A percentile compares a stretch with the other conserved stretches of the same genome.
These are phyloP conservation scores for Auxenochlorella protothecoides DNA, from an alignment of 139 green algal genomes.

Conservation along the genomic window DNA sequence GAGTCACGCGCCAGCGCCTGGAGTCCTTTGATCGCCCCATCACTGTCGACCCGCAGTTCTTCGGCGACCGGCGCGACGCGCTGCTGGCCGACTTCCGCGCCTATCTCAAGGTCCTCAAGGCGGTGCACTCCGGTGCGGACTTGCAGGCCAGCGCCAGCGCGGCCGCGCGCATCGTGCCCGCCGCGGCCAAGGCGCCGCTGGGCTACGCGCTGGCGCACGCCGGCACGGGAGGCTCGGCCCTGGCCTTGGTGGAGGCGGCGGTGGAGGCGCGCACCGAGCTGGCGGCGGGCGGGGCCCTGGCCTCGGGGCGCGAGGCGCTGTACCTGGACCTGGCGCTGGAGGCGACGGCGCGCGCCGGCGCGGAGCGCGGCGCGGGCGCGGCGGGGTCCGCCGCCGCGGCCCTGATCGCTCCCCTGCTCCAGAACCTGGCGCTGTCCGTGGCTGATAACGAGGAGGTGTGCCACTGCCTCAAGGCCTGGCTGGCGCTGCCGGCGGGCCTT, in stretches of 20 bases:
- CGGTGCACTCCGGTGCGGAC: slow-evolving; percentile 76
- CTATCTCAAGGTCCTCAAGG: slow-evolving; percentile 93
- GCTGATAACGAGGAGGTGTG: slow-evolving; percentile 94
- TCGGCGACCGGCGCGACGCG: slow-evolving; percentile 63
- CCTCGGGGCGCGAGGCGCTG: slow-evolving; percentile 63
- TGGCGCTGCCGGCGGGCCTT: slow-evolving; percentile 53
- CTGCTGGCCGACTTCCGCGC: slow-evolving; percentile 86
- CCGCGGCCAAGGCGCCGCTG: slow-evolving; percentile 58
- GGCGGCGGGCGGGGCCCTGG: neutral
- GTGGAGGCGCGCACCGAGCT: slow-evolving; percentile 87
- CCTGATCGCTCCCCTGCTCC: slow-evolving; percentile 81
- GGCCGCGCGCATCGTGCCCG: slow-evolving; percentile 39
- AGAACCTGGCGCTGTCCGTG: slow-evolving; percentile 88
- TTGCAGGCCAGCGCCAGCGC: slow-evolving; percentile 50
- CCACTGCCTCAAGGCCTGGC: slow-evolving; percentile 90
- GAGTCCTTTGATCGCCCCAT: slow-evolving; percentile 89
- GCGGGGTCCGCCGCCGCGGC: slow-evolving; percentile 58
- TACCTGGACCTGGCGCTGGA: slow-evolving; percentile 97
- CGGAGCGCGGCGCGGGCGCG: slow-evolving; percentile 51
- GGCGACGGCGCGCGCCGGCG: slow-evolving; percentile 59
- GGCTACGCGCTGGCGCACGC: slow-evolving; percentile 69
- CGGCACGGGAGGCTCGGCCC: slow-evolving; percentile 37
- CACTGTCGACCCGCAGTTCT: slow-evolving; percentile 68
- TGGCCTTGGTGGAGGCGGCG: slow-evolving; percentile 76
- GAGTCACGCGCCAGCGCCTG: slow-evolving; percentile 78